These are phyloP conservation scores for Leccinum huronense DNA, from an alignment of 1,284 basidiomycete genomes.

Conservation along the genomic window DNA sequence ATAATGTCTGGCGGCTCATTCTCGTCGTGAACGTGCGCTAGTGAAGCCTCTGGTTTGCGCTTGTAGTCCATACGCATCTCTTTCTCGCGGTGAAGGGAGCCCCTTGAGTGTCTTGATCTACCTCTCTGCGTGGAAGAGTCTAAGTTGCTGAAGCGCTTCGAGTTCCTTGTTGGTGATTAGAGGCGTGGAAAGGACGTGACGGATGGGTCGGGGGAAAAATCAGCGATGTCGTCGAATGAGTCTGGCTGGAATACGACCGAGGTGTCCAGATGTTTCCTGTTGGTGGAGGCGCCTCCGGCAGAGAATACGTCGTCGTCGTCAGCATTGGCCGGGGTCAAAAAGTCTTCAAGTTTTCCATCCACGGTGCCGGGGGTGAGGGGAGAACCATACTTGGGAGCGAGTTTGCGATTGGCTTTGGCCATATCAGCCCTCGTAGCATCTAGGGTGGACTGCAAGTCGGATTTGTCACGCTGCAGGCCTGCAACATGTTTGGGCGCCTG, in stretches of 20 bases:
- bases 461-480: constrained; percentile 86
- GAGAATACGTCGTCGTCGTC: constrained; percentile 67
- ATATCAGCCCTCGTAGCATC: no score
- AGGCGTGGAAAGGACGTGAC: constrained; percentile 55
- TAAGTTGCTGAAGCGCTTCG: constrained; percentile 73
- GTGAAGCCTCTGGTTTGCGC: constrained; percentile 47
- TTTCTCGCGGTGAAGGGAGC: constrained; percentile 76
- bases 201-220: constrained; percentile 70
- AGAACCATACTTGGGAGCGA: constrained; percentile 61
- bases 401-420: constrained; percentile 55
- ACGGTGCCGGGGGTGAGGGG: constrained; percentile 63
- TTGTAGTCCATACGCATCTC: constrained; percentile 67
- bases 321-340: constrained; percentile 55
- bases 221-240: constrained; percentile 52
- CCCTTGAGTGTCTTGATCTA: constrained; percentile 79
- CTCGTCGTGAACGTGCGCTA: constrained; percentile 40
- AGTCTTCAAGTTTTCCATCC: constrained; percentile 48
- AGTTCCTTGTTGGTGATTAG: constrained; percentile 75
- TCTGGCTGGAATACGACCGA: constrained; percentile 58
- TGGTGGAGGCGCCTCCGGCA: constrained; percentile 59
- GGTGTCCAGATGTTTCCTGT: constrained; percentile 56
- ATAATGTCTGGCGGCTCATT: constrained; percentile 46
- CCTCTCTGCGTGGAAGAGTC: constrained; percentile 77
- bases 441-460: constrained; percentile 84
- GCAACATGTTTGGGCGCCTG: constrained; percentile 86